Evolutionary conservation across 257 asterid genomes (phyloP).

Genomic region (Rhazya stricta): DNA sequence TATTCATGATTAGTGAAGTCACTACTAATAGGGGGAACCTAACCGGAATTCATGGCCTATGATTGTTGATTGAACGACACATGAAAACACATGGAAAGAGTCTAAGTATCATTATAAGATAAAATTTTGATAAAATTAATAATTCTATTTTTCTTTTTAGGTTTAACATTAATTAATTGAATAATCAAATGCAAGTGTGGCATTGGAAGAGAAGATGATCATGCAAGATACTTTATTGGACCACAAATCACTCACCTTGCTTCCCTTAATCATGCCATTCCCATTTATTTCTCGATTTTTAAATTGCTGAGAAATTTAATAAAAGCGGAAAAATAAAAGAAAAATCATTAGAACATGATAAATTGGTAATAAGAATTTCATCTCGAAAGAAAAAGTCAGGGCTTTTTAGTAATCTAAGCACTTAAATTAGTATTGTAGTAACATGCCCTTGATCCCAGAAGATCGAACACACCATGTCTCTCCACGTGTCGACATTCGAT

Average conservation of each 20-base stretch:
- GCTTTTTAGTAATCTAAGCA: slow-evolving; percentile 14
- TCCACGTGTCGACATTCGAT: slow-evolving; percentile 56
- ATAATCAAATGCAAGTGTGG: slow-evolving; percentile 19
- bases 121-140: neutral
- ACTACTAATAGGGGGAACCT: slow-evolving; percentile 8
- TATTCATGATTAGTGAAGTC: slow-evolving; percentile 9
- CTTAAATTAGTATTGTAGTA: slow-evolving; percentile 43
- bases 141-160: neutral
- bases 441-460: slow-evolving; percentile 77
- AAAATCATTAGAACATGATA: slow-evolving; percentile 27
- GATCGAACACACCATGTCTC: slow-evolving; percentile 31
- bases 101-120: slow-evolving; percentile 15
- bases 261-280: slow-evolving; percentile 69
- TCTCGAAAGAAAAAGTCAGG: slow-evolving; percentile 17
- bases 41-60: slow-evolving; percentile 33
- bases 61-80: slow-evolving; percentile 27
- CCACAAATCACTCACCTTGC: slow-evolving; percentile 54
- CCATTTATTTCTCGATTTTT: slow-evolving; percentile 18
- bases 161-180: slow-evolving; percentile 2
- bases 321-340: slow-evolving; percentile 14
- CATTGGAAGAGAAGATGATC: slow-evolving; percentile 29
- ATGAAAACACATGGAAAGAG: slow-evolving; percentile 35
- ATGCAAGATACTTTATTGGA: slow-evolving; percentile 38
- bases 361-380: slow-evolving; percentile 19
- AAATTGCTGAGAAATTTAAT: slow-evolving; percentile 41